Evolutionary conservation across 2,329 filamentous ascomycete species (phyloP), one percentile per base, ranked within the genome.

Genomic region (Aureobasidium sp.): DNA sequence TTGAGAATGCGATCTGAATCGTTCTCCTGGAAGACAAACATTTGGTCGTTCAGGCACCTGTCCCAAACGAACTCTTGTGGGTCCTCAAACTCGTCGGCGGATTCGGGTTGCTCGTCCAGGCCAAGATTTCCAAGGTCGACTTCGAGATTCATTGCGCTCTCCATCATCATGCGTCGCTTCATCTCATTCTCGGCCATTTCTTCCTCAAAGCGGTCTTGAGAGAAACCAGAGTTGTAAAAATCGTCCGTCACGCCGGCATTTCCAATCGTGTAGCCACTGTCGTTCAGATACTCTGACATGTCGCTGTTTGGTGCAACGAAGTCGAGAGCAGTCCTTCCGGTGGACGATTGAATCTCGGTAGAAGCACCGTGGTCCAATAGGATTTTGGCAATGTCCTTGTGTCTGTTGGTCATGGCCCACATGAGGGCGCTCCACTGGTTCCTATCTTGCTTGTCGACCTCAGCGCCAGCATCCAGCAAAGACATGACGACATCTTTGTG

Each of bases 361-460:
- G 92, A 96, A 22, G 94, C 94, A 17, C 92, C 92, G 70, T 94
- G 90, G 73, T 99, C 93, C 37, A 99, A 83, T 17, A 99, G 79
- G 12, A 91, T 81, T 75, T 97, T 97, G 39, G 93, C 92, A 67
- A 99, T 99, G 52, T 87, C 87, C 76, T 97, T 97, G 76, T 99
- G 94, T 62, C 92, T 82, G 75, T 99, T 99, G 62, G 94, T 99
- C 90, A 97, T 97, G 55, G 94, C 93, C 94, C 94, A 99, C 92
- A 99, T 99, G 64, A 99, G 81, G 15, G 94, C 90, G 70, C 90
- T 97, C 94, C 94, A 99, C 71, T 95, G 88, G 72, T 97, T 97
- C 65, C 88, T 89, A 73, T 99, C 94, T 75, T 97, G 93, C 69
- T 88, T 88, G 76, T 99, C 91, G 58, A 97, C 91, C 69, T 91